These are phyloP conservation scores for Backusella sp. DNA, from an alignment of 192 early-diverging fungal species.

Conservation along the genomic window DNA sequence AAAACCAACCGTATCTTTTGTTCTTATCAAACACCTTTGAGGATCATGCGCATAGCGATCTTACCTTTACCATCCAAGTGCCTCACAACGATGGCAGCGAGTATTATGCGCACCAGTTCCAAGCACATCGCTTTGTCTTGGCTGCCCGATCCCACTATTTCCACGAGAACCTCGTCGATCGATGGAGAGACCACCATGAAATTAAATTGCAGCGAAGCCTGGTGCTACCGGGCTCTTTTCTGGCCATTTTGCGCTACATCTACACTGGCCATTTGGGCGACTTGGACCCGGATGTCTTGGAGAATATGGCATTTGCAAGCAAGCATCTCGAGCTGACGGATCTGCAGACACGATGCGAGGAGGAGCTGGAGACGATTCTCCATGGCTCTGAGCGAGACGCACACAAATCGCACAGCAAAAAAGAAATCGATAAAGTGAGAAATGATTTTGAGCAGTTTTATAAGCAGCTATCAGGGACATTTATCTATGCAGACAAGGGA, in stretches of 20 bases:
- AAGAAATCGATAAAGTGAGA: conserved; percentile 29
- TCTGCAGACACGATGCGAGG: not conserved
- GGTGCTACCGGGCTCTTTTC: not conserved
- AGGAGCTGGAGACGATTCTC: not conserved
- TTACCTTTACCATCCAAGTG: conserved; percentile 1
- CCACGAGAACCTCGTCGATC: conserved; percentile 21
- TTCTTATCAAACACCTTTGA: conserved; percentile 29
- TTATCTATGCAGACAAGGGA: not conserved
- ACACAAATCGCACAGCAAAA: conserved; percentile 18
- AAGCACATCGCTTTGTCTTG: conserved; percentile 43
- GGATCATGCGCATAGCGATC: conserved; percentile 14
- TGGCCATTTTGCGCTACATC: not conserved
- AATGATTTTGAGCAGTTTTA: conserved; percentile 22
- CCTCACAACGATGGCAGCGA: not conserved
- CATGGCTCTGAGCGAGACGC: not conserved
- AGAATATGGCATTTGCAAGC: not conserved
- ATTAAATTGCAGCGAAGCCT: not conserved
- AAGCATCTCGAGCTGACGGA: not conserved
- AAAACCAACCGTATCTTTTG: conserved; percentile 28
- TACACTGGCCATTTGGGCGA: not conserved
- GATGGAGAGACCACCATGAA: conserved; percentile 9
- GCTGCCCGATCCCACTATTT: conserved; percentile 42
- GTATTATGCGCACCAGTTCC: conserved; percentile 29
- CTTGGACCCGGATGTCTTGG: not conserved
- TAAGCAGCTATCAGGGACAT: not conserved